Percentiles rank a stretch among this genome's conserved stretches.
Conservation (phyloP, 768 basidiomycete genomes). For the Neoboletus magnificus region DNA sequence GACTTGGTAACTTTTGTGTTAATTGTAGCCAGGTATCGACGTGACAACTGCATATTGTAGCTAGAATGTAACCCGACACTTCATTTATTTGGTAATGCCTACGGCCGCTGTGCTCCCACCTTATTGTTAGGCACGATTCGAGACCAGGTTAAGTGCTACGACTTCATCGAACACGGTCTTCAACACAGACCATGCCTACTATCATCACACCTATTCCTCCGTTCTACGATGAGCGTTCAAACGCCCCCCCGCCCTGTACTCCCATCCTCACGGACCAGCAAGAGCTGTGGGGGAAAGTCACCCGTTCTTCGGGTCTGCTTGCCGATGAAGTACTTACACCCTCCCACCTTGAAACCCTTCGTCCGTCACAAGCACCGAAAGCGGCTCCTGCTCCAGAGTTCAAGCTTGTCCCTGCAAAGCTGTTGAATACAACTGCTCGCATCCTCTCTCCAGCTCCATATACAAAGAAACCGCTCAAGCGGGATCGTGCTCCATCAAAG, state of each 20-base stretch:
- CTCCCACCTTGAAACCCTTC: not conserved
- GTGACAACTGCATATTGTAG: no score
- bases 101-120: not conserved
- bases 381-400: not conserved
- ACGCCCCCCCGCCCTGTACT: not conserved
- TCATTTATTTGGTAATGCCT: not conserved
- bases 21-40: no score
- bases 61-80: not conserved
- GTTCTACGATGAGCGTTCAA: conserved; percentile 1
- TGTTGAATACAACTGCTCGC: not conserved
- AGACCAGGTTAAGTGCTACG: not conserved
- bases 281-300: conserved; percentile 3
- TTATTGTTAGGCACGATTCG: not conserved
- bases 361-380: not conserved
- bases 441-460: not conserved
- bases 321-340: not conserved
- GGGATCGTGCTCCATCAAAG: not conserved
- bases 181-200: not conserved
- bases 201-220: not conserved
- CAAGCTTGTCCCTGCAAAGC: not conserved
- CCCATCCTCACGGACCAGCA: not conserved
- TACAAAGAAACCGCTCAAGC: not conserved
- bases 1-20: no score
- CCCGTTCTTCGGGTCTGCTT: not conserved
- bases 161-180: not conserved